phyloP scores from a whole-genome alignment of 768 basidiomycete species.

The Phylloporus arenicola region DNA sequence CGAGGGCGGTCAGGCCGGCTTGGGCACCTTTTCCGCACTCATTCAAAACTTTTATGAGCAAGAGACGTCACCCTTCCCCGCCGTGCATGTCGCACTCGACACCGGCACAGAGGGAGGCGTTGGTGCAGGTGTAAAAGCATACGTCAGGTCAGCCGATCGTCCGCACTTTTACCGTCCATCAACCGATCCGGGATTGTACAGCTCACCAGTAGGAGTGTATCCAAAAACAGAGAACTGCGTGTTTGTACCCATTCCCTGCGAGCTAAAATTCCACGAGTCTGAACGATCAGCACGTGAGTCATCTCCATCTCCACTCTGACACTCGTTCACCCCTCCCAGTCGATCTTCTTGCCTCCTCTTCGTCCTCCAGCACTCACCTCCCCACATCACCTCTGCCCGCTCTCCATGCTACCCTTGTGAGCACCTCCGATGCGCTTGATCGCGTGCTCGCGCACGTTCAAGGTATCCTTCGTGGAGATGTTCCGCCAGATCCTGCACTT shows the following conservation, averaged over 20 bases:
- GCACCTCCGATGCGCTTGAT: constrained; percentile 75
- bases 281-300: constrained; percentile 82
- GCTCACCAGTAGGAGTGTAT: constrained; percentile 82
- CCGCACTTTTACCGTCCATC: constrained; percentile 5
- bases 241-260: constrained; percentile 88
- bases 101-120: constrained; percentile 65
- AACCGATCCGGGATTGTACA: constrained; percentile 25
- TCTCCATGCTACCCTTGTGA: constrained; percentile 46
- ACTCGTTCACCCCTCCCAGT: constrained; percentile 42
- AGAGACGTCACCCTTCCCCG: constrained; percentile 83
- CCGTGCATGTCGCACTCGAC: constrained; percentile 87
- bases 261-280: constrained; percentile 73
- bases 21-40: constrained; percentile 93
- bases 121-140: constrained; percentile 78
- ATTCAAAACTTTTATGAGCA: constrained; percentile 97
- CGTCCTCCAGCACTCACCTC: constrained; percentile 32
- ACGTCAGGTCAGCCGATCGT: constrained; percentile 57
- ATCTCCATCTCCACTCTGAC: background rate
- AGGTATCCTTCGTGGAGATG: constrained; percentile 71
- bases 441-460: constrained; percentile 82
- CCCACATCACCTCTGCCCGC: constrained; percentile 57
- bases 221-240: constrained; percentile 94
- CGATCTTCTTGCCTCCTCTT: constrained; percentile 59
- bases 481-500: constrained; percentile 74
- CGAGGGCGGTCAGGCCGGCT: constrained; percentile 32